A percentile compares a stretch with the other conserved stretches of the same genome.
Conservation (phyloP, 2,329 filamentous ascomycete genomes). For the Ceratocystis ficicola region DNA sequence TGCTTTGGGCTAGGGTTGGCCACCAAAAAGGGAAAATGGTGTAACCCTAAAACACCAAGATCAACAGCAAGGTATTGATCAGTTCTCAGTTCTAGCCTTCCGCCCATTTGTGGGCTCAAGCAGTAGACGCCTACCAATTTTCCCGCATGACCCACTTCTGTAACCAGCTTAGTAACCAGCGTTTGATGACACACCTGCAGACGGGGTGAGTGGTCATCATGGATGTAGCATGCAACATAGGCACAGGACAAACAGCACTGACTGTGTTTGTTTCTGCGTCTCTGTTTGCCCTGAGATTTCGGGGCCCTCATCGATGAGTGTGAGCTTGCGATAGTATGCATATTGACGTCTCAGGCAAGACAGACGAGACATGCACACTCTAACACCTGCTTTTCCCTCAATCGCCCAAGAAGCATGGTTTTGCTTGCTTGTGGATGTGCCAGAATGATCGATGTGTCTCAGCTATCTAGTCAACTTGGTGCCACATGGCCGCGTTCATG, state of each 20-base stretch:
- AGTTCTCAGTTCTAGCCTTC: too few species aligned
- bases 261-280: background rate
- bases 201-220: background rate
- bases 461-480: background rate
- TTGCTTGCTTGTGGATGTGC: too few species aligned
- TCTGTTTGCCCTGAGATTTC: background rate
- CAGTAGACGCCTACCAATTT: too few species aligned
- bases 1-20: background rate
- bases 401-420: too few species aligned
- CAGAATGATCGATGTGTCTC: background rate
- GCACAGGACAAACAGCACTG: background rate
- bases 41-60: background rate
- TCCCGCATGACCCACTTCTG: background rate
- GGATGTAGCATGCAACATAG: background rate
- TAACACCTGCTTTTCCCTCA: background rate
- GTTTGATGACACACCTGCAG: background rate
- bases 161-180: background rate
- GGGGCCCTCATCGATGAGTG: background rate
- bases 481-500: background rate
- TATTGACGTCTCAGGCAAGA: background rate
- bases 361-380: background rate
- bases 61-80: background rate
- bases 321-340: background rate
- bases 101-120: too few species aligned
- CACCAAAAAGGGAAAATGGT: background rate